A percentile compares a stretch with the other conserved stretches of the same genome.
Conservation (phyloP, 768 basidiomycete genomes). For the Filobasidium floriforme region DNA sequence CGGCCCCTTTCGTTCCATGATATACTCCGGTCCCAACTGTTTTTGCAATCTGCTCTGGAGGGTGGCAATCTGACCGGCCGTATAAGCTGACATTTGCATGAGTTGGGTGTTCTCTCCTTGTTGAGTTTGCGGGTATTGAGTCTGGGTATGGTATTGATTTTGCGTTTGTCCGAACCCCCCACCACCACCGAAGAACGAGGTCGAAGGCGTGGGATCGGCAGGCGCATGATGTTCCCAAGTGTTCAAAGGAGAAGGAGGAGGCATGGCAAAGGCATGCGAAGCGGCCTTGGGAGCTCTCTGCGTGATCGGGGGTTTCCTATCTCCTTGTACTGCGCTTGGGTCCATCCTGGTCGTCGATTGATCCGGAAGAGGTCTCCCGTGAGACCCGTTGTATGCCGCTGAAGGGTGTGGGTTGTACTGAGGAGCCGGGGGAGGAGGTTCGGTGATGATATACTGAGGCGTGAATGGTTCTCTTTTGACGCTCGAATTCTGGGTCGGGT, state of each 20-base stretch:
- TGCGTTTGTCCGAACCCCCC: too few relatives aligned
- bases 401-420: slow-evolving; percentile 1
- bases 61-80: slow-evolving; percentile 58
- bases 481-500: slow-evolving; percentile 17
- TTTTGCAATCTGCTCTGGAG: slow-evolving; percentile 75
- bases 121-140: background rate
- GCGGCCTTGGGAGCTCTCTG: background rate
- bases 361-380: slow-evolving; percentile 2
- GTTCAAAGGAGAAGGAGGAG: slow-evolving; percentile 5
- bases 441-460: slow-evolving; percentile 14
- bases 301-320: background rate
- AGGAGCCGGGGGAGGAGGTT: background rate
- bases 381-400: slow-evolving; percentile 7
- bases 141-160: background rate
- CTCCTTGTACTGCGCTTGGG: background rate
- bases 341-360: background rate
- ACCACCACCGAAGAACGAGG: slow-evolving; percentile 14
- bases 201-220: slow-evolving; percentile 21
- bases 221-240: slow-evolving; percentile 8
- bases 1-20: slow-evolving; percentile 80
- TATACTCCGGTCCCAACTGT: slow-evolving; percentile 88
- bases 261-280: background rate
- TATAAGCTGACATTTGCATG: slow-evolving; percentile 56
- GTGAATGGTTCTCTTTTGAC: slow-evolving; percentile 13
- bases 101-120: background rate